Evolutionary conservation across 1,139 yeast species (phyloP).

Genomic region (Scheffersomyces quercinus): DNA sequence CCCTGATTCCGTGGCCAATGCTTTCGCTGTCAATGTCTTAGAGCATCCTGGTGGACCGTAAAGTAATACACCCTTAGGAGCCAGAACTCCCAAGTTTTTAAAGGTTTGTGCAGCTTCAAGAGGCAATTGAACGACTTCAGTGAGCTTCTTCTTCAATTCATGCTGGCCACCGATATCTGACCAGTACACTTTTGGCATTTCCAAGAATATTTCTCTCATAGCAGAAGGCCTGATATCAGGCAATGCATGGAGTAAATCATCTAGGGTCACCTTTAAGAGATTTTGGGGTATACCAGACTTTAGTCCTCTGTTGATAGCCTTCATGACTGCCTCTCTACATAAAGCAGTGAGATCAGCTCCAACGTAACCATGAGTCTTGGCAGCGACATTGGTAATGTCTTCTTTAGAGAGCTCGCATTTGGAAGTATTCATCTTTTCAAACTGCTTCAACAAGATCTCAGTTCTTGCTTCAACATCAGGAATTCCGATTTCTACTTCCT

Average conservation of each 20-base stretch:
- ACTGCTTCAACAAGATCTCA: constrained; percentile 63
- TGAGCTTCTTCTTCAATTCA: constrained; percentile 71
- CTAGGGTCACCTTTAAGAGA: constrained; percentile 31
- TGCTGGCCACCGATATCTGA: constrained; percentile 95
- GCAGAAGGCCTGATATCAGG: constrained; percentile 89
- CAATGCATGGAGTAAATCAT: constrained; percentile 68
- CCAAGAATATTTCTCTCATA: constrained; percentile 92
- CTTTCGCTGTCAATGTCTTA: constrained; percentile 90
- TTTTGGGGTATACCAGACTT: constrained; percentile 18
- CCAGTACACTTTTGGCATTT: constrained; percentile 94
- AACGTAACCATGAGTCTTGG: constrained; percentile 71
- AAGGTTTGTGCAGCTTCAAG: constrained; percentile 81
- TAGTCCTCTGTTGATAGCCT: constrained; percentile 67
- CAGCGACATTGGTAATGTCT: constrained; percentile 60
- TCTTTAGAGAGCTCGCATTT: constrained; percentile 56
- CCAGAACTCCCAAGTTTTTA: constrained; percentile 71
- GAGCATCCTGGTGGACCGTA: constrained; percentile 99
- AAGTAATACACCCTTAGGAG: constrained; percentile 87
- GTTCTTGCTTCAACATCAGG: constrained; percentile 70
- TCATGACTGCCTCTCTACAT: constrained; percentile 86
- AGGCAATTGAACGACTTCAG: constrained; percentile 91
- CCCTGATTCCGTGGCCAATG: constrained; percentile 93
- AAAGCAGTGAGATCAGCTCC: constrained; percentile 91
- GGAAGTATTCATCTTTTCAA: constrained; percentile 54
- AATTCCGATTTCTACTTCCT: constrained; percentile 76